These are phyloP conservation scores for Syncephalastrum racemosum DNA, from an alignment of 371 early-diverging fungal species.

Conservation along the genomic window DNA sequence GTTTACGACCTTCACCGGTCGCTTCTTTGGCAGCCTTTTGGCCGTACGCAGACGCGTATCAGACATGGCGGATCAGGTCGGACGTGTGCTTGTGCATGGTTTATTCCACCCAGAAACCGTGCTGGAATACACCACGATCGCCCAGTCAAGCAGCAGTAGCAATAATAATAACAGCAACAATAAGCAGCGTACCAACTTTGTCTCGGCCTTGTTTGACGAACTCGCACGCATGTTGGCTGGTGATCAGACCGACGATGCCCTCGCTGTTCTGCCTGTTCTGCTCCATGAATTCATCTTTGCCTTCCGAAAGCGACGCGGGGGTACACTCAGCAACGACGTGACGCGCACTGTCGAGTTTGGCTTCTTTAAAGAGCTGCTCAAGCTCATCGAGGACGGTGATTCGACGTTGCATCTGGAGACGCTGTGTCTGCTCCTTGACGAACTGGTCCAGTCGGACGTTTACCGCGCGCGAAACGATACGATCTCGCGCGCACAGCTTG, in stretches of 20 bases:
- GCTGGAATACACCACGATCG: constrained; percentile 39
- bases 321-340: constrained; percentile 27
- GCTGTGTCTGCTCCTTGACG: constrained; percentile 21
- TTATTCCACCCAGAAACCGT: constrained; percentile 45
- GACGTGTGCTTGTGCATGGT: constrained; percentile 22
- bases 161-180: constrained; percentile 15
- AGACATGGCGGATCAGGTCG: background rate
- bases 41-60: constrained; percentile 22
- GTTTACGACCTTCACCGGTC: constrained; percentile 26
- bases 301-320: constrained; percentile 34
- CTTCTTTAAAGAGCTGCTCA: constrained; percentile 28
- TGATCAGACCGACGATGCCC: constrained; percentile 1
- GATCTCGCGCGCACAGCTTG: constrained; percentile 26
- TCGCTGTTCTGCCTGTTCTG: constrained; percentile 32
- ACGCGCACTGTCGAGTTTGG: constrained; percentile 42
- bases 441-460: constrained; percentile 28
- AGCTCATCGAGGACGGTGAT: constrained; percentile 10
- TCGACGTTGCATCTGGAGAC: constrained; percentile 15
- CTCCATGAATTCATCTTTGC: constrained; percentile 28
- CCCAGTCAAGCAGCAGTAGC: constrained; percentile 3
- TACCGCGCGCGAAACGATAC: constrained; percentile 38
- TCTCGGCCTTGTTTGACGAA: constrained; percentile 41
- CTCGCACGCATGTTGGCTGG: constrained; percentile 15
- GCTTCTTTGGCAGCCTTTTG: constrained; percentile 20
- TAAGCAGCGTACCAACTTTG: constrained; percentile 24